Conservation (phyloP, 73 alveolate species). For the Breviolum minutum region DNA sequence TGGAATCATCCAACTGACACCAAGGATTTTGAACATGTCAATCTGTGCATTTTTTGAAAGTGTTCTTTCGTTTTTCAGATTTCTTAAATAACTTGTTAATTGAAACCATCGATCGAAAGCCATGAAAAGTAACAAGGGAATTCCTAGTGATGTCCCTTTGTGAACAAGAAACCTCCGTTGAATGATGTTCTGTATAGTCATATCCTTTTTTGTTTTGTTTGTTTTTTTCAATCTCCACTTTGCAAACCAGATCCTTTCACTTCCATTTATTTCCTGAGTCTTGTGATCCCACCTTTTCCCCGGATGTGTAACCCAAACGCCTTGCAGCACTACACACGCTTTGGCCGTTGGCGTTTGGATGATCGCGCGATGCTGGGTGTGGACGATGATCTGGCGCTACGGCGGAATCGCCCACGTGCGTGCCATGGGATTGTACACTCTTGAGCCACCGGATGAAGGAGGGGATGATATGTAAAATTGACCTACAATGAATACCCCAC, state of each 20-base stretch:
- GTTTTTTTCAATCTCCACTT: too few species aligned
- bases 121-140: too few species aligned
- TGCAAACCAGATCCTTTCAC: not conserved
- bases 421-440: not conserved
- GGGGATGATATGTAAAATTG: not conserved
- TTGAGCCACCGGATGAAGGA: not conserved
- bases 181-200: not conserved
- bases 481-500: not conserved
- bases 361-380: slow-evolving; percentile 27
- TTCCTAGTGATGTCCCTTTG: too few species aligned
- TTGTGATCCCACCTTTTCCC: not conserved
- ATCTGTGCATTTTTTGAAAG: too few species aligned
- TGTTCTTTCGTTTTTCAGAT: too few species aligned
- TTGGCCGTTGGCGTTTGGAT: slow-evolving; percentile 45
- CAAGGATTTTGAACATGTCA: too few species aligned
- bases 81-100: too few species aligned
- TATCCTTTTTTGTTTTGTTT: not conserved
- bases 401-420: slow-evolving; percentile 43
- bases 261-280: not conserved
- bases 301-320: not conserved
- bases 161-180: too few species aligned
- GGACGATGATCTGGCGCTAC: slow-evolving; percentile 31
- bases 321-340: slow-evolving; percentile 57
- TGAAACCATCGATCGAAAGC: too few species aligned
- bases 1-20: too few species aligned